A percentile compares a stretch with the other conserved stretches of the same genome.
phyloP scores from a whole-genome alignment of 2,329 filamentous ascomycete species.

The Ceratocystis cubensis region DNA sequence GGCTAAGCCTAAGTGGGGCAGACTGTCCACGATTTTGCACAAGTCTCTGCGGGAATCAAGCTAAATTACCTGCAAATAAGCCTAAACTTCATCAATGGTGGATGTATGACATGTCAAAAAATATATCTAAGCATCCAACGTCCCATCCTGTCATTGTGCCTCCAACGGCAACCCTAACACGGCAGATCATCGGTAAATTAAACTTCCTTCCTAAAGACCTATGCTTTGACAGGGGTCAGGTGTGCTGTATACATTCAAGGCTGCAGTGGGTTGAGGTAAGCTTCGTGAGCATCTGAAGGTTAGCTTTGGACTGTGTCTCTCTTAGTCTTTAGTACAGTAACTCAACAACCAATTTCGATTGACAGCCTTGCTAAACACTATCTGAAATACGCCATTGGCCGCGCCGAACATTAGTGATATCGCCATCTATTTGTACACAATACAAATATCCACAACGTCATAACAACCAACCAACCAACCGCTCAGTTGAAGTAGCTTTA shows the following conservation, averaged over 20 bases:
- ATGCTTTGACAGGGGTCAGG: neutral
- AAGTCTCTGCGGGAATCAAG: too few relatives aligned
- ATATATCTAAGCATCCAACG: too few relatives aligned
- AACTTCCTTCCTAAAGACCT: neutral
- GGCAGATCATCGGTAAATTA: neutral
- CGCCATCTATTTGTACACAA: neutral
- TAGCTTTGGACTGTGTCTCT: neutral
- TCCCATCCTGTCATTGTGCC: neutral
- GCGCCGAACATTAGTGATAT: neutral
- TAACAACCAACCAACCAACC: neutral
- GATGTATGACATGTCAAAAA: too few relatives aligned
- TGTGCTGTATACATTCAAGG: constrained; percentile 14
- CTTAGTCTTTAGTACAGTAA: neutral
- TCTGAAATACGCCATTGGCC: neutral
- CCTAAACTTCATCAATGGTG: too few relatives aligned
- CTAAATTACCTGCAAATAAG: too few relatives aligned
- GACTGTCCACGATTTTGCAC: neutral
- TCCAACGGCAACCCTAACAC: neutral
- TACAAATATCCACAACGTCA: neutral
- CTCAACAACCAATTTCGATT: neutral
- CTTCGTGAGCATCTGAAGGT: constrained; percentile 12
- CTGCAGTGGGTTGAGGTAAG: constrained; percentile 22
- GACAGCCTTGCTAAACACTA: neutral
- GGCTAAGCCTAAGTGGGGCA: neutral
- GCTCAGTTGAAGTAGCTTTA: neutral